Conservation (phyloP, 208 protist genomes). For the Crithidia sp. region DNA sequence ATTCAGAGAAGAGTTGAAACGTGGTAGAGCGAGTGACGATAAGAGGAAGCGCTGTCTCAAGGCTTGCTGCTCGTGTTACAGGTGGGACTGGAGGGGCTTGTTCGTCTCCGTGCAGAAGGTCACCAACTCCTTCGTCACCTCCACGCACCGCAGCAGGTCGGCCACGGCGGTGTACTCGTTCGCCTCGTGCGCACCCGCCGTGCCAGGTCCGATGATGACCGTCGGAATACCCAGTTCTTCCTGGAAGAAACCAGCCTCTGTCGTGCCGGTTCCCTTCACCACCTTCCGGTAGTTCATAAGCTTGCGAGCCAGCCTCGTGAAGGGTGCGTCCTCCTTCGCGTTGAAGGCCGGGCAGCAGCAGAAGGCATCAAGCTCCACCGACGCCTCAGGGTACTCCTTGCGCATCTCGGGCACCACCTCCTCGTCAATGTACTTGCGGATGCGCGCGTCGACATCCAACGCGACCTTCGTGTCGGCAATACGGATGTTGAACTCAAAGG, state of each 20-base stretch:
- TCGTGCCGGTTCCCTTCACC: conserved; percentile 34
- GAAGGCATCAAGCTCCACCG: conserved; percentile 21
- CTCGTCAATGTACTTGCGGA: conserved; percentile 44
- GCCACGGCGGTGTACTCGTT: conserved; percentile 51
- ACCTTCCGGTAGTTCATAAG: conserved; percentile 15
- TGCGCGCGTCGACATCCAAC: conserved; percentile 23
- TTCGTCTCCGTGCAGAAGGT: conserved; percentile 5
- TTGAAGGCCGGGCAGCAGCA: conserved; percentile 30
- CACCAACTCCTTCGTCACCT: conserved; percentile 11
- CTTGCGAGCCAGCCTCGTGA: conserved; percentile 39
- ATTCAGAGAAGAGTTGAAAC: neutral
- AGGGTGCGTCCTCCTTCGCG: conserved; percentile 36
- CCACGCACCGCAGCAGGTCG: conserved; percentile 5
- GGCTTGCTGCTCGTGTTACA: neutral
- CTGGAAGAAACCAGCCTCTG: conserved; percentile 61
- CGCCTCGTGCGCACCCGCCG: conserved; percentile 45
- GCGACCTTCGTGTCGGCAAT: conserved; percentile 31
- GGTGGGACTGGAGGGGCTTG: conserved; percentile 3
- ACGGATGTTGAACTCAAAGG: conserved; percentile 43
- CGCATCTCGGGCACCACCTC: conserved; percentile 35
- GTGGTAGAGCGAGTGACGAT: conserved; percentile 15
- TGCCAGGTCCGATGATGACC: conserved; percentile 51
- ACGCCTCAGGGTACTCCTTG: conserved; percentile 36
- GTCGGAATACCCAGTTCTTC: conserved; percentile 47
- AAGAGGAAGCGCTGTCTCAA: neutral